A percentile compares a stretch with the other conserved stretches of the same genome.
These are phyloP conservation scores for Cystobasidium ongulense DNA, from an alignment of 768 basidiomycete genomes.

Conservation along the genomic window DNA sequence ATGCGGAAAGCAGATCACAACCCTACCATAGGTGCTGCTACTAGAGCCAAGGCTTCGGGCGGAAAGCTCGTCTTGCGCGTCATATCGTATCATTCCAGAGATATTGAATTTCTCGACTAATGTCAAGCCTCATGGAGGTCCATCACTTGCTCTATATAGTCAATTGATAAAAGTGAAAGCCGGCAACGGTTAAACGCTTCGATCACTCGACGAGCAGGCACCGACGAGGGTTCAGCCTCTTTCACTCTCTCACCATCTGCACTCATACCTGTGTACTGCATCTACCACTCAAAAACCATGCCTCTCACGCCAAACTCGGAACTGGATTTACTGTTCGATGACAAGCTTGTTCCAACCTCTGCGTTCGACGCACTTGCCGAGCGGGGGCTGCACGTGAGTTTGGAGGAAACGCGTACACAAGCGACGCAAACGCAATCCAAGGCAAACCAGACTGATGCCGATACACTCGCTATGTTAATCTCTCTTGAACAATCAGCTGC, in stretches of 20 bases:
- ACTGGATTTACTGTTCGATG: conserved; percentile 15
- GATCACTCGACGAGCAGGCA: no score
- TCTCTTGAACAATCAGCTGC: conserved; percentile 54
- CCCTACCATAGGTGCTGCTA: conserved; percentile 13
- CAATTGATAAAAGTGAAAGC: no score
- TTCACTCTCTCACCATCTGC: not conserved
- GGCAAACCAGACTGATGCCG: not conserved
- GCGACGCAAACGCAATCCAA: not conserved
- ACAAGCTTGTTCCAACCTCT: not conserved
- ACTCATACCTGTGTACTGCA: not conserved
- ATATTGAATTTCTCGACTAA: no score
- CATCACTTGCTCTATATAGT: no score
- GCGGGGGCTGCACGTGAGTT: conserved; percentile 10
- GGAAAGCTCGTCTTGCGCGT: not conserved
- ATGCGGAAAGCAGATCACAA: not conserved
- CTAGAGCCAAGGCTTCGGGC: not conserved
- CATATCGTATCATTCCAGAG: not conserved
- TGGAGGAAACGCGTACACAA: not conserved
- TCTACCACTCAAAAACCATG: not conserved
- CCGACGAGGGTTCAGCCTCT: not conserved
- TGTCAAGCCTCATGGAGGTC: no score
- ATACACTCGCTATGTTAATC: not conserved
- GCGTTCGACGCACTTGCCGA: not conserved
- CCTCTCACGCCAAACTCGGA: not conserved
- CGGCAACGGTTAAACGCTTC: no score